These are phyloP conservation scores for Monosporascus sp. DNA, from an alignment of 2,329 filamentous ascomycete species.

Conservation along the genomic window DNA sequence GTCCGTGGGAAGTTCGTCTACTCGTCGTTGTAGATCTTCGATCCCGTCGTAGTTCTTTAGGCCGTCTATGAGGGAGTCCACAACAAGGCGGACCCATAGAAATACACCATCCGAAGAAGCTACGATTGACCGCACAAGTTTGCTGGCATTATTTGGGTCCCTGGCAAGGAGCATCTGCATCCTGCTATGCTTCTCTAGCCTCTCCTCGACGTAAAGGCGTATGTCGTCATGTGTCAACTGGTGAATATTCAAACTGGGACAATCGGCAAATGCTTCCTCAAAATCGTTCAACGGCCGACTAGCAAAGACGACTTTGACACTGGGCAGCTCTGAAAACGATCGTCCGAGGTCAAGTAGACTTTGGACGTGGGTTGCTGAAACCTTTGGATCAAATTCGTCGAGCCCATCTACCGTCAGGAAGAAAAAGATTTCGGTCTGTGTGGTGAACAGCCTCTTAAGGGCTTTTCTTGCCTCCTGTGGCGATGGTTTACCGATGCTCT, in stretches of 20 bases:
- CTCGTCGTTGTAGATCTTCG: conserved; percentile 8
- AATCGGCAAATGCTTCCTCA: conserved; percentile 6
- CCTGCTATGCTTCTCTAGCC: conserved; percentile 6
- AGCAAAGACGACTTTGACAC: conserved; percentile 16
- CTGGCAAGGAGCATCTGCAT: conserved; percentile 7
- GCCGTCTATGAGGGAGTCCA: conserved; percentile 11
- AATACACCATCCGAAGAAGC: conserved; percentile 14
- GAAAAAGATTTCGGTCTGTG: conserved; percentile 6
- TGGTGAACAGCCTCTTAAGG: conserved; percentile 4
- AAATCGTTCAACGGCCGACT: conserved; percentile 14
- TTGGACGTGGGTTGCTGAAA: conserved; percentile 8
- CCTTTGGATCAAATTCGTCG: conserved; percentile 17
- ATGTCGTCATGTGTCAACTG: conserved; percentile 15
- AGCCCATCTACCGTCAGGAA: conserved; percentile 18
- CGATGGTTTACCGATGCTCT: not conserved
- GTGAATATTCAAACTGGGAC: conserved; percentile 10
- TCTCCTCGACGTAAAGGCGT: conserved; percentile 7
- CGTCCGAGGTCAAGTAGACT: conserved; percentile 11
- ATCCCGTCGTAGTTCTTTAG: conserved; percentile 14
- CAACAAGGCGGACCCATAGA: conserved; percentile 16
- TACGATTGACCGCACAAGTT: conserved; percentile 7
- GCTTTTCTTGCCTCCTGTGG: conserved; percentile 11
- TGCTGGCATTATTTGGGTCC: not conserved
- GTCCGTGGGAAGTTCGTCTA: conserved; percentile 13
- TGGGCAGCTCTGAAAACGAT: conserved; percentile 2